A percentile compares a stretch with the other conserved stretches of the same genome.
phyloP scores from a whole-genome alignment of 345 rosid genomes.

The Eutrema yunnanense region DNA sequence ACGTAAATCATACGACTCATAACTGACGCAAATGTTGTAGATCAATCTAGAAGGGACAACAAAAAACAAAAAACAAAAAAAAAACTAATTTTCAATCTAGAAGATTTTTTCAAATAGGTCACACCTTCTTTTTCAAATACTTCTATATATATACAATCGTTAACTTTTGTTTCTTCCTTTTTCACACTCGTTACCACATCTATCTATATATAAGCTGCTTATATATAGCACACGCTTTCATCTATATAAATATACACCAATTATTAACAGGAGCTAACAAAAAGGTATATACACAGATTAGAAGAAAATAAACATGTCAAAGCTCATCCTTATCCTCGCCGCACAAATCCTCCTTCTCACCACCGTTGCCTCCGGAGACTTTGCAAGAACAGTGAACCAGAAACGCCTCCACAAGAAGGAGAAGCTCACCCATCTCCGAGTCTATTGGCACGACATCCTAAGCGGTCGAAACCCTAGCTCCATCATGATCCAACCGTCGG shows the following conservation, averaged over 20 bases:
- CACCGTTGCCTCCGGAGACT: background rate
- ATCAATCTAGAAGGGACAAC: no score
- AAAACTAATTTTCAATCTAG: background rate
- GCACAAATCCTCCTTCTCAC: slow-evolving; percentile 2
- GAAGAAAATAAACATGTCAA: background rate
- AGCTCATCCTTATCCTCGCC: background rate
- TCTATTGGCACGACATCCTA: slow-evolving; percentile 41
- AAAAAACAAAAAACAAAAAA: no score
- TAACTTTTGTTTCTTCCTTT: background rate
- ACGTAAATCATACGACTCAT: background rate
- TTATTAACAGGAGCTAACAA: background rate
- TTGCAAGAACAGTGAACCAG: background rate
- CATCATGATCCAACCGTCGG: slow-evolving; percentile 4
- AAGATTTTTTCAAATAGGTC: background rate
- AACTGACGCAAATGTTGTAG: background rate
- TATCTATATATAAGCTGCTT: background rate
- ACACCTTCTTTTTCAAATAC: background rate
- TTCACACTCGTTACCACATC: background rate
- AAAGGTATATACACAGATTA: background rate
- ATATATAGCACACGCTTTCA: background rate
- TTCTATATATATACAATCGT: background rate
- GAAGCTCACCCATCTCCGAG: slow-evolving; percentile 28
- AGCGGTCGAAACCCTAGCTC: slow-evolving; percentile 25
- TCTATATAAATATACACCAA: background rate
- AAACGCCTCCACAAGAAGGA: slow-evolving; percentile 16